Evolutionary conservation across 805 yeast genomes (phyloP).

Genomic region (Jamesozyma gamospora): DNA sequence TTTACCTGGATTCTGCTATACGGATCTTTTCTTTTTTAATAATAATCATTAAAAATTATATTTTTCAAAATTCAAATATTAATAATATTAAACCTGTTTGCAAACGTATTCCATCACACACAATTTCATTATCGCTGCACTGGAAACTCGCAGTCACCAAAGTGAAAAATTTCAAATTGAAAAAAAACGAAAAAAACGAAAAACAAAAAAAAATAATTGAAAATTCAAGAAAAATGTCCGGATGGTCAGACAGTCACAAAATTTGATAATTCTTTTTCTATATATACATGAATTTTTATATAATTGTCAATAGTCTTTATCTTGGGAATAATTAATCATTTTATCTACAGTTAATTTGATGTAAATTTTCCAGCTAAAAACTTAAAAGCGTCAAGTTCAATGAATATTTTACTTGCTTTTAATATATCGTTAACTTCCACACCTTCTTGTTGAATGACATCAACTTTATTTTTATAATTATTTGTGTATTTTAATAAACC

Average conservation of each 20-base stretch:
- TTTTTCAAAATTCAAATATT: no score
- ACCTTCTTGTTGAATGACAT: constrained; percentile 62
- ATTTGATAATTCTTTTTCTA: no score
- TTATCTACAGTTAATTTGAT: background rate
- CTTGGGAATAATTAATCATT: background rate
- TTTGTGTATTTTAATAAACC: constrained; percentile 56
- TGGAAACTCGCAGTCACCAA: no score
- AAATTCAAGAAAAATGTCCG: background rate
- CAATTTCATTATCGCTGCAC: no score
- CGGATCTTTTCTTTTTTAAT: constrained; percentile 1
- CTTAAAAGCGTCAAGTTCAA: constrained; percentile 65
- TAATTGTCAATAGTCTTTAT: background rate
- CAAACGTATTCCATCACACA: no score
- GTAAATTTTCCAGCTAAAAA: constrained; percentile 37
- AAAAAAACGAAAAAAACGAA: no score
- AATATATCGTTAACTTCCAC: constrained; percentile 76
- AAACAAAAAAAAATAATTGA: no score
- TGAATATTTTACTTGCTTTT: constrained; percentile 63
- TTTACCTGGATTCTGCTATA: constrained; percentile 22
- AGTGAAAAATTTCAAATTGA: no score
- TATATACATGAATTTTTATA: background rate
- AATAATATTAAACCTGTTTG: no score
- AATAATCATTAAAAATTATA: no score
- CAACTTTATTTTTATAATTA: constrained; percentile 42
- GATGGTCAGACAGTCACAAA: background rate